Evolutionary conservation across 1,284 basidiomycete species (phyloP).

Genomic region (Moniliophthora roreri): DNA sequence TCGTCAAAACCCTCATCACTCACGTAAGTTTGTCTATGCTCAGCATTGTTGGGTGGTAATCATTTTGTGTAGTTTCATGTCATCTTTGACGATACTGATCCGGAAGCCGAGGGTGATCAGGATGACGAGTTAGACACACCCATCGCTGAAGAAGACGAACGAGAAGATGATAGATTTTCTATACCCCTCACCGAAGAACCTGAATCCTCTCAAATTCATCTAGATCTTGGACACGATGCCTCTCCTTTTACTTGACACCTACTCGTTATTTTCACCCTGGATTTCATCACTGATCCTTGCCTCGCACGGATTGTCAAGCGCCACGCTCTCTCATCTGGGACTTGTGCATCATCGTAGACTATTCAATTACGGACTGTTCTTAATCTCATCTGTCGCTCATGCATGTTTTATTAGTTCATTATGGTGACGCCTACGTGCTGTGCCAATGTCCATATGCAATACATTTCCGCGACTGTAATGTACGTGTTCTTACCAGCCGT

Average conservation of each 20-base stretch:
- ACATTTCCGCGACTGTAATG: slow-evolving; percentile 1
- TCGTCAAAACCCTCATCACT: slow-evolving; percentile 76
- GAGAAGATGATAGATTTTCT: slow-evolving; percentile 19
- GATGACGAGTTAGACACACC: slow-evolving; percentile 45
- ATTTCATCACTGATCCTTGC: background rate
- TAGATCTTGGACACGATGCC: background rate
- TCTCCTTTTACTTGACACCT: background rate
- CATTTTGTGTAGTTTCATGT: slow-evolving; percentile 40
- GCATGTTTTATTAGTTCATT: slow-evolving; percentile 5
- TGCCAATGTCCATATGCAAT: background rate
- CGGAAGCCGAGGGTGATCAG: slow-evolving; percentile 40
- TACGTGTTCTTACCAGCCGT: background rate
- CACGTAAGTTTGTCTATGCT: slow-evolving; percentile 50
- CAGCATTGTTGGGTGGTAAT: background rate
- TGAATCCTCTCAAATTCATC: slow-evolving; percentile 5
- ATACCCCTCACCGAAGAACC: slow-evolving; percentile 8
- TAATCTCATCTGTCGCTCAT: background rate
- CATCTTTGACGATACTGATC: slow-evolving; percentile 48
- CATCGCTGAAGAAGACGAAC: slow-evolving; percentile 40
- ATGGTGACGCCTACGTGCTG: background rate
- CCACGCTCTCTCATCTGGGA: too few relatives aligned
- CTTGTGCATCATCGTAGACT: background rate
- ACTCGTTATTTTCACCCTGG: background rate
- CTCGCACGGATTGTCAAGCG: background rate
- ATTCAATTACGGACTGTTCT: background rate